Conservation (phyloP, 495 filamentous ascomycete genomes). For the Pseudotulostoma volvatum region DNA sequence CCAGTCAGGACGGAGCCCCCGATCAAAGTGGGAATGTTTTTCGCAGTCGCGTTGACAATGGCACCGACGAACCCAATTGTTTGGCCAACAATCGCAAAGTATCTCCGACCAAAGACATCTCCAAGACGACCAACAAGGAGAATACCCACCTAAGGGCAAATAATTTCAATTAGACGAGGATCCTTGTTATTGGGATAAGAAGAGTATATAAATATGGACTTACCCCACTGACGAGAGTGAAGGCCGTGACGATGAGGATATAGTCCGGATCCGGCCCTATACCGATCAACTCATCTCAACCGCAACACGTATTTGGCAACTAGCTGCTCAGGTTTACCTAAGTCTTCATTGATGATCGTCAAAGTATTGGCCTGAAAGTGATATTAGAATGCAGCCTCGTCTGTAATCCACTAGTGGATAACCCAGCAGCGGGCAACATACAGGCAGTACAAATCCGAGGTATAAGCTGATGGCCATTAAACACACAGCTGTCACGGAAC, state of each 20-base stretch:
- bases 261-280: slow-evolving; percentile 17
- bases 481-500: slow-evolving; percentile 9
- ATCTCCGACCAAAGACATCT: slow-evolving; percentile 39
- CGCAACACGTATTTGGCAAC: no score
- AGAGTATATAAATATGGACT: neutral
- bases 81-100: slow-evolving; percentile 29
- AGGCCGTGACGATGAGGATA: slow-evolving; percentile 19
- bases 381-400: neutral
- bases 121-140: slow-evolving; percentile 30
- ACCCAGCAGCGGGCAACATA: slow-evolving; percentile 1
- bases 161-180: slow-evolving; percentile 9
- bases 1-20: slow-evolving; percentile 19
- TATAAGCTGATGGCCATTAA: slow-evolving; percentile 13
- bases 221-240: slow-evolving; percentile 12
- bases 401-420: no score
- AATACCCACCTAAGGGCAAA: slow-evolving; percentile 19
- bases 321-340: slow-evolving; percentile 11
- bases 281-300: neutral
- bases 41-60: slow-evolving; percentile 28
- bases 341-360: slow-evolving; percentile 11
- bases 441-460: slow-evolving; percentile 10
- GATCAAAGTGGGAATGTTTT: slow-evolving; percentile 28
- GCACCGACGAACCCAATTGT: slow-evolving; percentile 25
- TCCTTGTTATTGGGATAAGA: slow-evolving; percentile 10
- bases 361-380: slow-evolving; percentile 5